These are phyloP conservation scores for Diacronema lutheri DNA, from an alignment of 78 protist species.

Conservation along the genomic window DNA sequence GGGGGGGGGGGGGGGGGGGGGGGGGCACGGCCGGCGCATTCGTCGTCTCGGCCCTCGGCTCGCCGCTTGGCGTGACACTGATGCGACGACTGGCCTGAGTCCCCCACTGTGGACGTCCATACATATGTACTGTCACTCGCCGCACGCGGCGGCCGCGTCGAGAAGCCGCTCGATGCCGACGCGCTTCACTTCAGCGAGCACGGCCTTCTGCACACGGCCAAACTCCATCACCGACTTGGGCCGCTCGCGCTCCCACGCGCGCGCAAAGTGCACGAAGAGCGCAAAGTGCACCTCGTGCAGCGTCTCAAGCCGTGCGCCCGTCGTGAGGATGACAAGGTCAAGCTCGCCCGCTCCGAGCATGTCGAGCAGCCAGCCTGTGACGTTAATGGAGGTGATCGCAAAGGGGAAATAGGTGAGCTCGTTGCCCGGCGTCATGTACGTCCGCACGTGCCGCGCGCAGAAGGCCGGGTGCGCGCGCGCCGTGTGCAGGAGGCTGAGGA, in stretches of 20 bases:
- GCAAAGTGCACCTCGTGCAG: neutral
- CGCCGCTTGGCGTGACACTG: too few species aligned
- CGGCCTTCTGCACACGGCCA: neutral
- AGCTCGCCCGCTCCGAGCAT: neutral
- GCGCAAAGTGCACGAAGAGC: neutral
- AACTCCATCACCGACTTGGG: neutral
- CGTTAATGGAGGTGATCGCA: neutral
- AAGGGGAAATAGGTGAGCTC: neutral
- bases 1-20: too few species aligned
- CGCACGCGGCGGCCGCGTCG: too few species aligned
- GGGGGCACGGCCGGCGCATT: too few species aligned
- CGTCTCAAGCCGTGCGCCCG: neutral
- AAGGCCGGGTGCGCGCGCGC: neutral
- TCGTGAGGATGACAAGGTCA: neutral
- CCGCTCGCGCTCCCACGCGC: neutral
- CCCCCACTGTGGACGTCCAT: too few species aligned
- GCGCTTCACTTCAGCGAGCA: too few species aligned
- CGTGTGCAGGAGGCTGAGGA: neutral
- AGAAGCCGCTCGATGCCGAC: too few species aligned
- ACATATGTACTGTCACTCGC: too few species aligned
- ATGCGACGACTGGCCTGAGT: too few species aligned
- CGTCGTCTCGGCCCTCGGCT: too few species aligned
- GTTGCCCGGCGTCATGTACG: neutral
- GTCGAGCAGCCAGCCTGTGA: neutral
- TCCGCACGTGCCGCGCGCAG: too few species aligned